Base-by-base conservation (phyloP, 306 rosid genomes). In the Quercus cerris region DNA sequence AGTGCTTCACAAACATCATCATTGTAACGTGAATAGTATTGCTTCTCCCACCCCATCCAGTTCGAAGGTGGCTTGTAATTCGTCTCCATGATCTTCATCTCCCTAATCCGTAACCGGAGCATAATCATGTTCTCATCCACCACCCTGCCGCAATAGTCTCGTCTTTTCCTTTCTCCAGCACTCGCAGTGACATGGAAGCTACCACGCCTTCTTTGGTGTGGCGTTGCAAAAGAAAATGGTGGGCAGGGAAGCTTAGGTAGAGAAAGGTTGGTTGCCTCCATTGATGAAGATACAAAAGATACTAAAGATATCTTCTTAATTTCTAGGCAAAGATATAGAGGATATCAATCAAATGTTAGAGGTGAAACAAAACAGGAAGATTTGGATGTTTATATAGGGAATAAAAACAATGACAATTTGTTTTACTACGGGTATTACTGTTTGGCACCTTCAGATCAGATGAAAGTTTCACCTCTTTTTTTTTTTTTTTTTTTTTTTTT, bases 61-160 rank as follows among this genome's bases (percentile, higher is more conserved):
- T 83, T 5, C 18, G 30, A 13, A 11, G 79, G 76, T 5, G 64
- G 23, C 1, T 78, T 82, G 11, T 46, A 6, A 35, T 70, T 38
- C 75, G 2, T 57, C 75, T 73, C 77, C 11, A 25, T 4, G 57
- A 69, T 85, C 85, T 85, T 78, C 83, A 81, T 81, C 62, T 81
- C 85, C 66, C 69, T 77, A n/a, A 85, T 74, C 3, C 88, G 35
- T 49, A 58, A n/a, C 3, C 81, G 71, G 1, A 85, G 78, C 75
- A 69, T 77, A 6, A 85, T 81, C 85, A 85, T 85, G 80, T 35
- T 78, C 70, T 81, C 83, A 33, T 85, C 88, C 55, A 85, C 85
- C 4, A 30, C 14, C 5, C 72, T 77, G 6, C 81, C 83, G 17
- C 9, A 25, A 6, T n/a, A 12, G 8, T 67, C 82, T 31, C 61